Conservation (phyloP, 2,329 filamentous ascomycete genomes). For the Colletotrichum aenigma region DNA sequence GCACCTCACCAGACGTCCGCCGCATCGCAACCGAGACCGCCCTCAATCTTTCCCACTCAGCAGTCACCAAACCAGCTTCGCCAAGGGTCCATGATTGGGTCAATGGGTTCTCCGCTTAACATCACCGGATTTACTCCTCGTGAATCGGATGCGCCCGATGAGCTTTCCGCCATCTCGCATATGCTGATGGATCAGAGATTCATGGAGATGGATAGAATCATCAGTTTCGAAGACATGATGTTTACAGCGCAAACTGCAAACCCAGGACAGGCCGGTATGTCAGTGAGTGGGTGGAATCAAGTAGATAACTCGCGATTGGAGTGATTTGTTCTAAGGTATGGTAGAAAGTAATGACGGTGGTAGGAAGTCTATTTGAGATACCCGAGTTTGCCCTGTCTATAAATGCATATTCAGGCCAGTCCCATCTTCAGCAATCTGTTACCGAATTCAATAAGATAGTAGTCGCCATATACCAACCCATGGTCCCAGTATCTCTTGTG, state of each 20-base stretch:
- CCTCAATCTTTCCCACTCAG: not conserved
- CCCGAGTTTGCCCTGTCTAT: not conserved
- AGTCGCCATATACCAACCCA: constrained; percentile 54
- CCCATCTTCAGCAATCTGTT: constrained; percentile 44
- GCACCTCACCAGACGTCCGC: not conserved
- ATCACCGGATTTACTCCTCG: not conserved
- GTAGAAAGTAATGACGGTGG: not conserved
- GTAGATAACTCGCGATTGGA: constrained; percentile 3
- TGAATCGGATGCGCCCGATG: constrained; percentile 22
- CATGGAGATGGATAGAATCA: constrained; percentile 35
- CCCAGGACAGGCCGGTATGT: not conserved
- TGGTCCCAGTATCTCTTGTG: constrained; percentile 36
- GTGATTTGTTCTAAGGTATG: not conserved
- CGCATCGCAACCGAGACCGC: not conserved
- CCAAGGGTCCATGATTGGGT: not conserved
- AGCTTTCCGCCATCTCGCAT: constrained; percentile 32
- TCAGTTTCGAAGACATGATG: constrained; percentile 39
- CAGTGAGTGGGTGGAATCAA: constrained; percentile 4
- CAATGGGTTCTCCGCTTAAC: not conserved
- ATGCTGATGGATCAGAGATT: constrained; percentile 34
- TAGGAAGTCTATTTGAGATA: constrained; percentile 7
- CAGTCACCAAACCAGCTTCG: not conserved
- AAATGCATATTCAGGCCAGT: constrained; percentile 1
- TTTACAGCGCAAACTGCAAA: constrained; percentile 25
- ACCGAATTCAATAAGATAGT: constrained; percentile 51